Evolutionary conservation across 352 stramenopile genomes (phyloP).

Genomic region (Globisporangium spiculum): DNA sequence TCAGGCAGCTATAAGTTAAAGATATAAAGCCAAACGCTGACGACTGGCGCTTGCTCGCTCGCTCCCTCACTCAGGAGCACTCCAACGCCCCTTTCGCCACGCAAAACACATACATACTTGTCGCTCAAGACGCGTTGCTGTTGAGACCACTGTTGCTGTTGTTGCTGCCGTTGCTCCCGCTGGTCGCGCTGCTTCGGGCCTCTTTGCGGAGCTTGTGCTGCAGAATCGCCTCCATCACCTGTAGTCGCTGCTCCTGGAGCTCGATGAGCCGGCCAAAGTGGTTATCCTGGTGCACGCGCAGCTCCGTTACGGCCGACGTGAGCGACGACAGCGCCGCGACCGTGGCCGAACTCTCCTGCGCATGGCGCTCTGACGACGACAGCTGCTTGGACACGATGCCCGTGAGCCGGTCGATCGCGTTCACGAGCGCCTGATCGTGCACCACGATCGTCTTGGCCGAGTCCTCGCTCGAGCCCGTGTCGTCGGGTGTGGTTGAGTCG

Average conservation of each 20-base stretch:
- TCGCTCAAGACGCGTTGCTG: constrained; percentile 1
- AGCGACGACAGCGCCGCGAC: constrained; percentile 32
- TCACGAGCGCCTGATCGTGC: constrained; percentile 57
- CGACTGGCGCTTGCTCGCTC: background rate
- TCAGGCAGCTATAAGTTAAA: constrained; percentile 10
- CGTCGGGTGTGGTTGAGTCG: constrained; percentile 58
- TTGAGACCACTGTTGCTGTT: too few relatives aligned
- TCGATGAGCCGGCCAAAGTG: constrained; percentile 50
- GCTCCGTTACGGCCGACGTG: constrained; percentile 46
- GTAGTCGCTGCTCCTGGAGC: constrained; percentile 66
- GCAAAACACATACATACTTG: background rate
- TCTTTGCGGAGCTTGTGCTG: constrained; percentile 60
- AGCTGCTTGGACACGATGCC: constrained; percentile 58
- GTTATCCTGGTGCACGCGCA: constrained; percentile 46
- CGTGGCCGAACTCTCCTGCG: constrained; percentile 26
- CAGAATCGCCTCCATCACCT: constrained; percentile 61
- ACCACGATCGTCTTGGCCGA: constrained; percentile 44
- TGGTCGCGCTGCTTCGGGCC: constrained; percentile 7
- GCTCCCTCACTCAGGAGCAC: background rate
- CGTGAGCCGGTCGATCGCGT: constrained; percentile 60
- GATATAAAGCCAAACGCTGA: constrained; percentile 1
- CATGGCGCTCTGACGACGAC: constrained; percentile 27
- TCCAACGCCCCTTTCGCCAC: background rate
- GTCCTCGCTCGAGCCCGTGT: constrained; percentile 36
- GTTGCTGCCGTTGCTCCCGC: background rate